Evolutionary conservation across 2,329 filamentous ascomycete species (phyloP), one percentile per base, ranked within the genome.

Genomic region (Calonectria fujianensis): DNA sequence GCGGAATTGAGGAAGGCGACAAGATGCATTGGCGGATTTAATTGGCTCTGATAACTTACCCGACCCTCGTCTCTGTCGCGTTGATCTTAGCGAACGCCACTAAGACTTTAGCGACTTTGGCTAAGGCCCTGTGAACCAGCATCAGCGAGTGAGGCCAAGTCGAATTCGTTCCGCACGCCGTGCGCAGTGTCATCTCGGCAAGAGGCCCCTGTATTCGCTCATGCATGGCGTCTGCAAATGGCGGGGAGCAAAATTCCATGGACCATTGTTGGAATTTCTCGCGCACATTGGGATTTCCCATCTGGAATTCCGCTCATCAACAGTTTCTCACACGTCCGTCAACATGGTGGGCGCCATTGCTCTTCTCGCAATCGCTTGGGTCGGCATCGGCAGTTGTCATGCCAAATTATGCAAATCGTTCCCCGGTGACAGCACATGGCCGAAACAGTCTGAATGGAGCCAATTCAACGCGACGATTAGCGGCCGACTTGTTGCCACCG

Each of bases 361-460:
- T 32, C 0, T 48, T 18, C 24, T 48, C 29, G 14, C 39, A 32
- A 13, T 65, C 4, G 10, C 31, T 14, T 39, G 13, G 16, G 27
- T 24, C 6, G 18, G 37, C 4, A n/a, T 45, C 10, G 29, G 24
- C 24, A 20, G 16, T 9, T 48, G 27, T 18, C 13, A 24, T 2
- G 61, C 61, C 5, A 65, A n/a, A 16, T 50, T 14, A 29, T 68
- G 65, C 50, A 68, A 68, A 41, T 29, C 31, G 4, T 68, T 68
- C 24, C 65, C 65, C 0, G 65, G 65, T 32, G 65, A 68, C 48
- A 29, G n/a, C 16, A 16, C n/a, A 18, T 68, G 65, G 65, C 65
- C 65, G 2, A 41, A 35, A 13, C 13, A 54, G n/a, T 13, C 45
- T 3, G 29, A 69, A 31, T 69, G 67, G 67, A 20, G 29, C 27